Evolutionary conservation across 2,329 filamentous ascomycete genomes (phyloP).

Genomic region (Rhinocladiella similis): DNA sequence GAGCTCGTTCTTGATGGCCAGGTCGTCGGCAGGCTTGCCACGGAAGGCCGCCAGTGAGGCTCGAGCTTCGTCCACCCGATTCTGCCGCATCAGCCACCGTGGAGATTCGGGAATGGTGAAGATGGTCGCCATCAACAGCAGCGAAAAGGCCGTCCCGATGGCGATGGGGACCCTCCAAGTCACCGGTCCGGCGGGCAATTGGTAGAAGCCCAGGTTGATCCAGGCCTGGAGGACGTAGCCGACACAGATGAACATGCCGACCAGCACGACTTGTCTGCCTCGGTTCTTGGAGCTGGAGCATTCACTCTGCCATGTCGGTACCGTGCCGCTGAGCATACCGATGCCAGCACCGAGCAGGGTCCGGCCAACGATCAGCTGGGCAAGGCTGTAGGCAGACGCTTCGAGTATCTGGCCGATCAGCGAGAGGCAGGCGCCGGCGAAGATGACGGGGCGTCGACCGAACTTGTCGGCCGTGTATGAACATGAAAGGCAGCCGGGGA

Average conservation of each 20-base stretch:
- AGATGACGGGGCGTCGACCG: constrained; percentile 45
- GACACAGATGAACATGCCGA: constrained; percentile 52
- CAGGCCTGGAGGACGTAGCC: constrained; percentile 47
- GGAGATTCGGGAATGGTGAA: constrained; percentile 3
- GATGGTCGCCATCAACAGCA: constrained; percentile 4
- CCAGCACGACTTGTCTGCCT: constrained; percentile 54
- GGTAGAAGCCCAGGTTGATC: constrained; percentile 12
- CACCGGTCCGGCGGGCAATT: constrained; percentile 6
- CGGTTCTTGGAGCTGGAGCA: constrained; percentile 52
- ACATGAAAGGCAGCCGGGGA: constrained; percentile 45
- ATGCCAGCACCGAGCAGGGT: constrained; percentile 43
- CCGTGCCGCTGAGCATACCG: constrained; percentile 37
- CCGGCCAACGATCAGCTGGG: constrained; percentile 48
- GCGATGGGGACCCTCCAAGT: constrained; percentile 8
- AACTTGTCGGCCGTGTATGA: constrained; percentile 54
- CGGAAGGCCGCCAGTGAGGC: no score
- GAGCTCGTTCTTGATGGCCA: no score
- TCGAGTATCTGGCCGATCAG: constrained; percentile 46
- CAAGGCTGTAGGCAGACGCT: constrained; percentile 38
- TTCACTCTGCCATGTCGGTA: constrained; percentile 42
- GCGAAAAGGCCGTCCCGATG: constrained; percentile 3
- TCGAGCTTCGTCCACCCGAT: no score
- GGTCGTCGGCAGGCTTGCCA: no score
- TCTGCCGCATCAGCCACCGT: no score
- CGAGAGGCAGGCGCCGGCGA: constrained; percentile 41